Percentiles rank a stretch among this genome's conserved stretches.
Evolutionary conservation across 2,329 filamentous ascomycete species (phyloP).

Genomic region (Daldinia eschscholtzii): DNA sequence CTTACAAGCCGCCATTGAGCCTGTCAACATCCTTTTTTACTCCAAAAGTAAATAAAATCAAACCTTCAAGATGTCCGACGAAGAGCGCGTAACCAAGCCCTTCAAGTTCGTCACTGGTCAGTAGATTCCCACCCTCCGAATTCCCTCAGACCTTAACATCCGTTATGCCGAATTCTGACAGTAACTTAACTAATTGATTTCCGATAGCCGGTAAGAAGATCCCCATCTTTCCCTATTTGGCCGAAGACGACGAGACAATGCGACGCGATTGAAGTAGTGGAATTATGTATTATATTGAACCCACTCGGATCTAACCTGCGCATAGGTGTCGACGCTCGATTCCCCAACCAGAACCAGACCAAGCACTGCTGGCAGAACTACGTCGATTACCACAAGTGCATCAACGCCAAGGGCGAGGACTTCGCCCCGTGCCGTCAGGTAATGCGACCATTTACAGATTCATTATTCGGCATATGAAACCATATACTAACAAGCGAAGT

Average conservation of each 20-base stretch:
- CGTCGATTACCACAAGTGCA: slow-evolving; percentile 99
- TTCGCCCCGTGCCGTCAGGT: slow-evolving; percentile 98
- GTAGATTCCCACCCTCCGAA: slow-evolving; percentile 54
- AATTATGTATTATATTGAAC: not conserved
- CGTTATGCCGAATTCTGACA: slow-evolving; percentile 47
- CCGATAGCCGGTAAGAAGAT: slow-evolving; percentile 50
- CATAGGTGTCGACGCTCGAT: slow-evolving; percentile 96
- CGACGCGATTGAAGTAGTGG: slow-evolving; percentile 2
- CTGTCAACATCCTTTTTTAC: slow-evolving; percentile 49
- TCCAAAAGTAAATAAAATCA: slow-evolving; percentile 48
- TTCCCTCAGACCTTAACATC: slow-evolving; percentile 47
- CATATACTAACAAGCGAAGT: slow-evolving; percentile 67
- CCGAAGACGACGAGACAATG: slow-evolving; percentile 15
- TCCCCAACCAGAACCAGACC: slow-evolving; percentile 98
- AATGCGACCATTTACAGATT: slow-evolving; percentile 50
- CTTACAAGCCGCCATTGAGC: slow-evolving; percentile 52
- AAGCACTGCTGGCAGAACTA: slow-evolving; percentile 99
- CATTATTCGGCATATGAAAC: slow-evolving; percentile 20
- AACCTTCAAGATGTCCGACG: slow-evolving; percentile 86
- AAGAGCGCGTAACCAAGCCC: slow-evolving; percentile 92
- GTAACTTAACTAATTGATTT: slow-evolving; percentile 34
- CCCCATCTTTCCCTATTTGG: not conserved
- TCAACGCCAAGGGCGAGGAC: slow-evolving; percentile 97
- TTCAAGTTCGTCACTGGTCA: slow-evolving; percentile 99
- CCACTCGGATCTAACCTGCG: slow-evolving; percentile 39